Base-by-base conservation (phyloP, 345 rosid genomes). In the Boechera stricta region DNA sequence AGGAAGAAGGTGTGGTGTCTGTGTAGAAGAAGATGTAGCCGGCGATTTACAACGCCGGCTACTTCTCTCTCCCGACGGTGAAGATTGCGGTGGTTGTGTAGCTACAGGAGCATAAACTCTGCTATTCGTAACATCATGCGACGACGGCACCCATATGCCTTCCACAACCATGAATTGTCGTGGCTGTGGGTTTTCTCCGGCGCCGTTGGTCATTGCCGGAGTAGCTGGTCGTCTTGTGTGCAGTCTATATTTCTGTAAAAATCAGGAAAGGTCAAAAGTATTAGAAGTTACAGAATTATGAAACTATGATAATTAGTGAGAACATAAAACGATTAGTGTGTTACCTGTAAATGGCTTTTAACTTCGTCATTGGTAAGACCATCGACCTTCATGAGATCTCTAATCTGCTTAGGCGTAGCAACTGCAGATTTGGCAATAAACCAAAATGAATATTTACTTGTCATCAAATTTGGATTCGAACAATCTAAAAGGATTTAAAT, bases 341-440 rank as follows among this genome's bases (percentile, higher is more conserved):
- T 12, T 49, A 94, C 98, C 98, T 94, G 98, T 77, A 94, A 85
- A 86, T 94, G 98, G 81, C 98, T 92, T 80, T 94, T 94, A 26
- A 94, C 97, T 89, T 94, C 98, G 82, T 92, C 98, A 26, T 92
- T 94, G 6, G 95, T 89, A 5, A 94, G 80, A 45, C 95, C 97
- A 76, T 94, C 97, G 57, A 94, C 98, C 74, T 94, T 90, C 98
- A 94, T 94, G 63, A 85, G 80, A 82, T 94, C 97, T 81, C 93
- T 89, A 45, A 94, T 91, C 75, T 91, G 98, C 82, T 94, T 94
- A 0, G 98, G 98, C 1, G 98, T 94, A 6, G 97, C 94, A 65
- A 71, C 98, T 94, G 84, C 81, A 76, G 41, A 31, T 48, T 64
- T 66, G 10, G 6, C 38, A 63, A 71, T 66, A 15, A 61, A 0